phyloP scores from a whole-genome alignment of 441 rosid genomes.

The Mallotus repandus region DNA sequence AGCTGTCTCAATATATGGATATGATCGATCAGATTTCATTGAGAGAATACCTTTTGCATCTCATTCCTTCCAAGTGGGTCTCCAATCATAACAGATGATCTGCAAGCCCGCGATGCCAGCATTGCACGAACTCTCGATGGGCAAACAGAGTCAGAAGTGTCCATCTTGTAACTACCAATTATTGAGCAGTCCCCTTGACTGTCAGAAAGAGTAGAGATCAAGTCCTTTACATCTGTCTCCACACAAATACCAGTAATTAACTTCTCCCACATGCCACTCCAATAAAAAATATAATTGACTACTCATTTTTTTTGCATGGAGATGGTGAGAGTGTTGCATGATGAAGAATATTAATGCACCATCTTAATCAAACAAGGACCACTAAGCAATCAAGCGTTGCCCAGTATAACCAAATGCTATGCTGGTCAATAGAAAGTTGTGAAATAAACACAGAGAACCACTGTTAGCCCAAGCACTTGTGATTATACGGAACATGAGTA shows the following conservation, averaged over 20 bases:
- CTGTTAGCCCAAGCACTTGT: too few relatives aligned
- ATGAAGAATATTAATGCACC: not conserved
- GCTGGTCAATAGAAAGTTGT: not conserved
- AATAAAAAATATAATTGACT: not conserved
- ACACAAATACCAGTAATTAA: constrained; percentile 8
- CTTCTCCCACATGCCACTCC: not conserved
- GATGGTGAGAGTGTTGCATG: constrained; percentile 3
- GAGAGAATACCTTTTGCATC: constrained; percentile 72
- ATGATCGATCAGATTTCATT: too few relatives aligned
- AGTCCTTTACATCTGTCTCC: constrained; percentile 85
- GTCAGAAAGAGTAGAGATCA: constrained; percentile 82
- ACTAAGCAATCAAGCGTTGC: not conserved
- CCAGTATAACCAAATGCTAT: not conserved
- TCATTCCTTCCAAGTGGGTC: constrained; percentile 81
- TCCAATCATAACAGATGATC: constrained; percentile 86
- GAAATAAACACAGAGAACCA: too few relatives aligned
- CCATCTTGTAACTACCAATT: constrained; percentile 71
- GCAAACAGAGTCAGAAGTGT: constrained; percentile 73
- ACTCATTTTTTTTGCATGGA: not conserved
- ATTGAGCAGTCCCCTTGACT: constrained; percentile 77
- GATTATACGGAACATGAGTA: not conserved
- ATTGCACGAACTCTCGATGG: constrained; percentile 90
- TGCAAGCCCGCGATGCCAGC: constrained; percentile 93
- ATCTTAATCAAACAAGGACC: not conserved
- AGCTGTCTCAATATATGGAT: not conserved